Base-by-base conservation (phyloP, 768 basidiomycete genomes). In the Fistulinella prunicolor region DNA sequence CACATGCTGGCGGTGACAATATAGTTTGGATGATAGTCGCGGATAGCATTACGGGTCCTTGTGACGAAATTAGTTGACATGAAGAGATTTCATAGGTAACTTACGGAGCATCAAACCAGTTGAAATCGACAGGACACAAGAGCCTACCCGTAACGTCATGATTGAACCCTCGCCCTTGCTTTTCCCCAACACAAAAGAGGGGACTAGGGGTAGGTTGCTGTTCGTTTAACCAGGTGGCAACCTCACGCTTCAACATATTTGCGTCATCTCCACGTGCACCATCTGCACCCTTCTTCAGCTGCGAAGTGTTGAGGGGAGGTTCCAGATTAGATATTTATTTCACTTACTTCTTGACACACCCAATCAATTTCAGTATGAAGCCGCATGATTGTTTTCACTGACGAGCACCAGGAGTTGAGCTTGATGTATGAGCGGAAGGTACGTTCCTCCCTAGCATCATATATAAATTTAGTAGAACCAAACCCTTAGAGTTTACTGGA, bases 241-340 rank as follows among this genome's bases (percentile, higher is more conserved):
- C 39, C 0, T 20, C 12, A 3, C 2, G 3, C 44, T 55, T 55
- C 43, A 55, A 9, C 2, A 2, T 29, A 22, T 23, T 10, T 21
- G 42, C 20, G 12, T 55, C 47, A 12, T 55, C 47, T 8, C 43
- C 39, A 8, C 24, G 20, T 5, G 47, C 54, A 2, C 39, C 46
- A 43, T 55, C 43, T 8, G 47, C 29, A 3, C 54, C 54, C 35
- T 41, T 45, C 9, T 39, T 38, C 13, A 52, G 24, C 54, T 55
- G 38, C 9, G 26, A 28, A 21, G 37, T 9, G 12, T 6, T 22
- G 22, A 26, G 13, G 14, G 19, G 12, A 7, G n/a, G 19, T 14
- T 38, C 1, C 14, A 12, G 5, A 37, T 7, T 12, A 29, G 16
- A 17, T 4, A 24, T n/a, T 19, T 5, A 12, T 13, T 22, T 16